phyloP scores from a whole-genome alignment of 371 early-diverging fungal genomes.

The Mortierella sp. region DNA sequence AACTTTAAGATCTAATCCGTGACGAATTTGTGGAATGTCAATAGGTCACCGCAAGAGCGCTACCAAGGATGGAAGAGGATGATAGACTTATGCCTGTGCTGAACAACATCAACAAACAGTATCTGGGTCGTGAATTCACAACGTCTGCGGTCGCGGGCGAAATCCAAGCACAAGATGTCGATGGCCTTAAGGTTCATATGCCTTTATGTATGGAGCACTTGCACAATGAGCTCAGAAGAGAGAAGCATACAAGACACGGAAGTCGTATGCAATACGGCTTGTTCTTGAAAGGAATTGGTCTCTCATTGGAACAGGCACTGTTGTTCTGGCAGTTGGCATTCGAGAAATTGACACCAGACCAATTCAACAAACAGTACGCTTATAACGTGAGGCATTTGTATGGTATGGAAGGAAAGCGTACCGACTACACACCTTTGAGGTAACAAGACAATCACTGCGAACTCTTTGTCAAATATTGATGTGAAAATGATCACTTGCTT shows the following conservation, averaged over 20 bases:
- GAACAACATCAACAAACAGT: conserved; percentile 87
- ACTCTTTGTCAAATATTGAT: background rate
- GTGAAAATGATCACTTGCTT: background rate
- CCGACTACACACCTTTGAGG: conserved; percentile 92
- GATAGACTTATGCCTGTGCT: conserved; percentile 92
- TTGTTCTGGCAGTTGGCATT: conserved; percentile 91
- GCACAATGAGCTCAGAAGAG: conserved; percentile 74
- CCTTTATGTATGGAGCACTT: conserved; percentile 95
- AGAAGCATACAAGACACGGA: conserved; percentile 88
- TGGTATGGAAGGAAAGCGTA: conserved; percentile 97
- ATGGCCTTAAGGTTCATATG: conserved; percentile 77
- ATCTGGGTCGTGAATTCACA: conserved; percentile 76
- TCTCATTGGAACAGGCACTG: conserved; percentile 92
- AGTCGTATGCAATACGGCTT: conserved; percentile 95
- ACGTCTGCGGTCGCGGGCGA: conserved; percentile 62
- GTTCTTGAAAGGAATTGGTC: conserved; percentile 96
- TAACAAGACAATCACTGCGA: conserved; percentile 31
- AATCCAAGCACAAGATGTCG: conserved; percentile 75
- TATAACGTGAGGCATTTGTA: conserved; percentile 99
- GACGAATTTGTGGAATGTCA: no score
- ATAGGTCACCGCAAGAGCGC: conserved; percentile 74
- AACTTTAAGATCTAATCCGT: background rate
- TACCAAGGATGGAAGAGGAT: conserved; percentile 95
- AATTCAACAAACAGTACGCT: conserved; percentile 94
- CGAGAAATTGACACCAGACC: conserved; percentile 83